Percentiles rank a stretch among this genome's conserved stretches.
phyloP scores from a whole-genome alignment of 345 rosid genomes.

The Linum lewisii region DNA sequence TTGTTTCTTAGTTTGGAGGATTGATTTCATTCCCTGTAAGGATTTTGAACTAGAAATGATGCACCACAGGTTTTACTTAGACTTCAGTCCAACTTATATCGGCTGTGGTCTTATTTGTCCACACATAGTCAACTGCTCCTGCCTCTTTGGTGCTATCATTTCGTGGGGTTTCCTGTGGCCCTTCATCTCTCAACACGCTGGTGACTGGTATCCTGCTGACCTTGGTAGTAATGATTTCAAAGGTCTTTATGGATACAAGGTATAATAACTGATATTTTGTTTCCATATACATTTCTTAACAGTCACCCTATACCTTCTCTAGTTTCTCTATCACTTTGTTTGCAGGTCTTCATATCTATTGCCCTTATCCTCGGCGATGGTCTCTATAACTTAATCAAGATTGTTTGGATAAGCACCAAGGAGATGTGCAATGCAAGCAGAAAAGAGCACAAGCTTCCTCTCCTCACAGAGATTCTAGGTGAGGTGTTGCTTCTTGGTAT shows the following conservation, averaged over 20 bases:
- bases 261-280: neutral
- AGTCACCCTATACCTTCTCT: too few relatives aligned
- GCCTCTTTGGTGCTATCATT: neutral
- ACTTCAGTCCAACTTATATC: neutral
- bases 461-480: neutral
- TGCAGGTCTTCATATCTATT: neutral
- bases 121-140: neutral
- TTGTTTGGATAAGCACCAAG: neutral
- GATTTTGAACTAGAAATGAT: neutral
- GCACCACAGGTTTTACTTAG: neutral
- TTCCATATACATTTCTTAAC: too few relatives aligned
- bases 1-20: neutral
- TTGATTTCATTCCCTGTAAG: neutral
- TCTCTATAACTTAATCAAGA: neutral
- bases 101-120: constrained; percentile 4
- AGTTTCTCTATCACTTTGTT: neutral
- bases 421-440: neutral
- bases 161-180: constrained; percentile 2
- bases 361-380: constrained; percentile 3
- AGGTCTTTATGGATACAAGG: constrained; percentile 1
- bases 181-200: neutral
- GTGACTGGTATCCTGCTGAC: constrained; percentile 4
- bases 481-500: too few relatives aligned
- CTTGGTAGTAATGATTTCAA: neutral
- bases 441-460: neutral